A percentile compares a stretch with the other conserved stretches of the same genome.
These are phyloP conservation scores for Aspergillus quadricinctus DNA, from an alignment of 2,329 filamentous ascomycete species.

Conservation along the genomic window DNA sequence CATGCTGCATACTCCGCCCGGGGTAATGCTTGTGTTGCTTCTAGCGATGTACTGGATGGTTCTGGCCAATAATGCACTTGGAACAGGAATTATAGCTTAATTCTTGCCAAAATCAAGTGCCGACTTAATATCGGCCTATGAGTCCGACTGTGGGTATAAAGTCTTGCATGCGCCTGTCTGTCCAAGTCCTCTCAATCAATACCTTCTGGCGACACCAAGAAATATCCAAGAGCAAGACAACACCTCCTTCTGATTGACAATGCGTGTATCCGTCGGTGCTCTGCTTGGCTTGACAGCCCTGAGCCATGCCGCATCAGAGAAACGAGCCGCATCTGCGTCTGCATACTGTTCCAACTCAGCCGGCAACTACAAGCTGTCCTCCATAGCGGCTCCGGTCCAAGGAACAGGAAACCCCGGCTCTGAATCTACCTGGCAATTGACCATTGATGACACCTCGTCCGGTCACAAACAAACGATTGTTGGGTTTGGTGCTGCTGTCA, in stretches of 20 bases:
- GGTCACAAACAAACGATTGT: conserved; percentile 26
- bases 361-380: conserved; percentile 23
- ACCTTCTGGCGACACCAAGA: neutral
- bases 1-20: neutral
- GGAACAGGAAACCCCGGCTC: conserved; percentile 16
- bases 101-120: neutral
- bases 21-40: neutral
- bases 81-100: neutral
- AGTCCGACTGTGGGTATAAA: neutral
- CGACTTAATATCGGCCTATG: neutral
- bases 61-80: neutral
- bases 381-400: conserved; percentile 16
- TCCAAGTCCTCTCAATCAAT: too few species aligned
- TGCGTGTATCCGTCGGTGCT: neutral
- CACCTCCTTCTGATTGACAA: neutral
- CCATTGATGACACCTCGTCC: conserved; percentile 21
- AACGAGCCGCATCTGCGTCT: conserved; percentile 16
- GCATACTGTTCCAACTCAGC: conserved; percentile 24
- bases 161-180: neutral
- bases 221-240: neutral
- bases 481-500: conserved; percentile 37
- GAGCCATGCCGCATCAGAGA: conserved; percentile 10
- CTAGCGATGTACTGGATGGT: neutral
- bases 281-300: conserved; percentile 11
- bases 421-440: conserved; percentile 23